Percentiles rank a stretch among this genome's conserved stretches.
phyloP scores from a whole-genome alignment of 2,329 filamentous ascomycete genomes.

The Verticillium zaregamsianum region DNA sequence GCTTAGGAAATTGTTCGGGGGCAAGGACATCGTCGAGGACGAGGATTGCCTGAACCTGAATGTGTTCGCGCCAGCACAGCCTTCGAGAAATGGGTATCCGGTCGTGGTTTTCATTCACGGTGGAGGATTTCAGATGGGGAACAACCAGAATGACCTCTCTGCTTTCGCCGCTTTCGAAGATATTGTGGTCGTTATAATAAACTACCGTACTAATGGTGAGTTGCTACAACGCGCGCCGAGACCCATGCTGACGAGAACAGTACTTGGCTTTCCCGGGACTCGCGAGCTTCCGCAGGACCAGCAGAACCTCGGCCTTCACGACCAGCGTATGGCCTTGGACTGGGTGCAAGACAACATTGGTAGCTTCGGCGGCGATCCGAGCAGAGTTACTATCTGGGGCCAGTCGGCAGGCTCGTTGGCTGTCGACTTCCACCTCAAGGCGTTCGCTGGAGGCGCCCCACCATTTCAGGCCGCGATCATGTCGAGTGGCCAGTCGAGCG shows the following conservation, averaged over 20 bases:
- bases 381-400: slow-evolving; percentile 15
- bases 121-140: slow-evolving; percentile 19
- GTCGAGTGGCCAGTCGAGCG: slow-evolving; percentile 23
- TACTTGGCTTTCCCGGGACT: slow-evolving; percentile 13
- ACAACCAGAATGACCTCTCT: slow-evolving; percentile 16
- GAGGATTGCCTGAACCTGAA: slow-evolving; percentile 24
- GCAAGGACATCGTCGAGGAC: slow-evolving; percentile 14
- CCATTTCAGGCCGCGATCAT: slow-evolving; percentile 21
- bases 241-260: slow-evolving; percentile 6
- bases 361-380: slow-evolving; percentile 17
- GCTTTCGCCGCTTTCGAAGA: slow-evolving; percentile 22
- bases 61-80: slow-evolving; percentile 17
- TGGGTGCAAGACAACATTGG: slow-evolving; percentile 26
- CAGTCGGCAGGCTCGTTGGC: slow-evolving; percentile 24
- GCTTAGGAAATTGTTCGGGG: slow-evolving; percentile 13
- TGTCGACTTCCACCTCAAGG: slow-evolving; percentile 19
- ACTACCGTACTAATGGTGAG: slow-evolving; percentile 21
- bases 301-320: slow-evolving; percentile 16
- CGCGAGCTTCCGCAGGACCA: background rate
- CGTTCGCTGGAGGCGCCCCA: slow-evolving; percentile 9
- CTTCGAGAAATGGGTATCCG: slow-evolving; percentile 9
- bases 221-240: too few relatives aligned
- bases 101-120: slow-evolving; percentile 21
- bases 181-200: slow-evolving; percentile 19
- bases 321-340: slow-evolving; percentile 24